Percentiles rank a stretch among this genome's conserved stretches.
Conservation (phyloP, 1,284 basidiomycete genomes). For the Phylloporus sp. region DNA sequence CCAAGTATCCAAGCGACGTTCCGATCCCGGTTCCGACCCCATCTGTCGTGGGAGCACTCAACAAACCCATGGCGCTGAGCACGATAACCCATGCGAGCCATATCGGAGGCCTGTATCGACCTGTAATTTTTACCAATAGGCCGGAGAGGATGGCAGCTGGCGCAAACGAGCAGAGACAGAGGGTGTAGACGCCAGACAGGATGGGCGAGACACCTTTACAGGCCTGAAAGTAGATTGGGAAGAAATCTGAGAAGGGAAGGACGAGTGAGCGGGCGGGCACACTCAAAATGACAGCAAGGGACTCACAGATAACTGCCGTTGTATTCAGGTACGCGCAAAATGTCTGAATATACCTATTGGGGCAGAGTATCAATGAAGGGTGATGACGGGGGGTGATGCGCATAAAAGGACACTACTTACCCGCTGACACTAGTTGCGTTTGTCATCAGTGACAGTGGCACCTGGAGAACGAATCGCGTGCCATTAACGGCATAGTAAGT, state of each 20-base stretch:
- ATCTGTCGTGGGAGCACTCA: constrained; percentile 3
- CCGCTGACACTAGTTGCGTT: constrained; percentile 21
- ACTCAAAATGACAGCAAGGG: no score
- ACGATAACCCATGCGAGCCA: constrained; percentile 19
- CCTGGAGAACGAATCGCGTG: constrained; percentile 9
- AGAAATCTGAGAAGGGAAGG: constrained; percentile 14
- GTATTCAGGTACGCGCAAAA: constrained; percentile 19
- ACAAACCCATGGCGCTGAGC: constrained; percentile 12
- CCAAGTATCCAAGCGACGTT: constrained; percentile 9
- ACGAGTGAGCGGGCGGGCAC: neutral
- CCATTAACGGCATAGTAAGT: no score
- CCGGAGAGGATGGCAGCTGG: constrained; percentile 13
- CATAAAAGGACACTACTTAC: constrained; percentile 2
- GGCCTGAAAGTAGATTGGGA: constrained; percentile 25
- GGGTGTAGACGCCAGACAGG: constrained; percentile 19
- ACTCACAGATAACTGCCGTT: constrained; percentile 17
- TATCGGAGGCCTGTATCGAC: constrained; percentile 21
- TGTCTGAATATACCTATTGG: constrained; percentile 22
- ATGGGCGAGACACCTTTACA: constrained; percentile 17
- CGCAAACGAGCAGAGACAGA: constrained; percentile 19
- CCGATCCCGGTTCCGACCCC: neutral
- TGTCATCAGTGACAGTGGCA: constrained; percentile 18
- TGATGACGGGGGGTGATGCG: neutral
- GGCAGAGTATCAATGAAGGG: neutral
- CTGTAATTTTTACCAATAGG: constrained; percentile 13